Evolutionary conservation across 2,329 filamentous ascomycete genomes (phyloP), one percentile per base, ranked within the genome.

Genomic region (Clonostachys byssicola): DNA sequence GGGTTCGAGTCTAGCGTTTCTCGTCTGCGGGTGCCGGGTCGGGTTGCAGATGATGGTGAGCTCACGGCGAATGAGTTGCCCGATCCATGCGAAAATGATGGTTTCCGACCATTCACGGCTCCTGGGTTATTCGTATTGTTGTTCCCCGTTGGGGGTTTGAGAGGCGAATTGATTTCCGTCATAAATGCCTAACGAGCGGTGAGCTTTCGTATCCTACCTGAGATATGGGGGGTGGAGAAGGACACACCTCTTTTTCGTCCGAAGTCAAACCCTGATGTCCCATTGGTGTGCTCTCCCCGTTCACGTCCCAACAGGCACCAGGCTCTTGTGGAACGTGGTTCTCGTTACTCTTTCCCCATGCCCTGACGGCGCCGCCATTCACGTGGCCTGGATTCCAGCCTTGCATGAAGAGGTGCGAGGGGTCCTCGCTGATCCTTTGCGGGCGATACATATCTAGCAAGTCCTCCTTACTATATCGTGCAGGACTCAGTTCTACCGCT

Each of bases 291-390:
- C 83, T 76, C 46, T 78, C 77, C 20, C 88, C 90, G 50, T 78
- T 77, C 49, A 79, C 70, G 60, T 95, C 89, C 94, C 92, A 99
- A 65, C 92, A 97, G 40, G 92, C 81, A 52, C 94, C 90, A n/a
- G 92, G 89, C 41, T 92, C 91, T 59, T 88, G 82, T 49, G 84
- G 84, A 52, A 78, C 74, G 52, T 90, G 86, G 49, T 78, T 79
- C 54, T 96, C 91, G 49, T 81, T 80, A 55, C 75, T 78, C 65
- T 92, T 90, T 45, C 88, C 88, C 90, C 90, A 95, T 46, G 81
- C 79, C 64, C 83, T 68, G 65, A 80, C 57, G 54, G 72, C 59
- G 65, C 76, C 59, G 62, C 85, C 83, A 56, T 90, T 91, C 39
- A 82, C 71, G 44, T 83, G 78, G 49, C 83, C 80, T 30, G 91